A percentile compares a stretch with the other conserved stretches of the same genome.
Evolutionary conservation across 768 basidiomycete genomes (phyloP).

Genomic region (Mycena filopes): DNA sequence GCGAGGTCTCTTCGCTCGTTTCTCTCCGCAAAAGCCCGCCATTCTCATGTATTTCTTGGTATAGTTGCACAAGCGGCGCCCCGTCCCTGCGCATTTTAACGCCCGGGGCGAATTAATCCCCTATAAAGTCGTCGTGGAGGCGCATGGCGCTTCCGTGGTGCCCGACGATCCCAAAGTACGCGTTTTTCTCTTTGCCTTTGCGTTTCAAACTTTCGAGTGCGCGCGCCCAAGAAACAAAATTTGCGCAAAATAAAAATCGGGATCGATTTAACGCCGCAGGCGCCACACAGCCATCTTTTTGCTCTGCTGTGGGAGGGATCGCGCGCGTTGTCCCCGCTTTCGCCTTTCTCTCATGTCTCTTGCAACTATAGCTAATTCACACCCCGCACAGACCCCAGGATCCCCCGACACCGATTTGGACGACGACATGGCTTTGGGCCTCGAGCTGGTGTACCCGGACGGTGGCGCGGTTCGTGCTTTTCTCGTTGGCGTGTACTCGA

Average conservation of each 20-base stretch:
- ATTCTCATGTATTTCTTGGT: not conserved
- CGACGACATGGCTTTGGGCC: slow-evolving; percentile 26
- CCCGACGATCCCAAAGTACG: slow-evolving; percentile 6
- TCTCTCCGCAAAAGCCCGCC: not conserved
- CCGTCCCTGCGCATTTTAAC: slow-evolving; percentile 21
- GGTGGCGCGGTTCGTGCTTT: slow-evolving; percentile 27
- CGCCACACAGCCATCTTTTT: not conserved
- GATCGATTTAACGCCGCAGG: slow-evolving; percentile 1
- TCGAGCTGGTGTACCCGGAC: slow-evolving; percentile 31
- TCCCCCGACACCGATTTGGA: slow-evolving; percentile 14
- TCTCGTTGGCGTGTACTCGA: not conserved
- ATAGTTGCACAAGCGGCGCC: not conserved
- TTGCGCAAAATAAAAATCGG: not conserved
- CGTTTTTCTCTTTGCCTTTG: not conserved
- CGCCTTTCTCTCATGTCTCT: not conserved
- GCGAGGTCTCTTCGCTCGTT: slow-evolving; percentile 3
- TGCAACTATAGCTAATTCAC: not conserved
- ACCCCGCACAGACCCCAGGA: not conserved
- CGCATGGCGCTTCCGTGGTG: not conserved
- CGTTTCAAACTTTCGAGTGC: no score
- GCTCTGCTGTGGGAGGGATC: no score
- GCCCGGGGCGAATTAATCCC: slow-evolving; percentile 30
- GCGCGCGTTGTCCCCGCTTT: slow-evolving; percentile 6
- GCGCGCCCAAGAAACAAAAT: not conserved
- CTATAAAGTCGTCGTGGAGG: slow-evolving; percentile 17